These are phyloP conservation scores for Xerocomus nothofagi DNA, from an alignment of 1,284 basidiomycete species.

Conservation along the genomic window DNA sequence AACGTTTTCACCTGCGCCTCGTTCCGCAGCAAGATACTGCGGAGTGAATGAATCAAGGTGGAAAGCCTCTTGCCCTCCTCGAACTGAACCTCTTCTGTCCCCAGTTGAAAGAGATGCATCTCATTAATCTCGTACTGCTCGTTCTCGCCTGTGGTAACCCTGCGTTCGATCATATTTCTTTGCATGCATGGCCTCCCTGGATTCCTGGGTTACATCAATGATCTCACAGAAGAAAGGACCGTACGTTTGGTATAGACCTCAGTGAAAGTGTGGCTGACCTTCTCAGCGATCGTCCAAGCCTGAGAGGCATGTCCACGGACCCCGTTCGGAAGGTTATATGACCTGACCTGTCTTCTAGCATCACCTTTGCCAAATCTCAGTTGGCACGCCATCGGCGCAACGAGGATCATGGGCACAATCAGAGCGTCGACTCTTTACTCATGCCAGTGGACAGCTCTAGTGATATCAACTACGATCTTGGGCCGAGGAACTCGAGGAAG, in stretches of 20 bases:
- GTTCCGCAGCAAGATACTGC: slow-evolving; percentile 19
- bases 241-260: slow-evolving; percentile 45
- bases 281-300: slow-evolving; percentile 42
- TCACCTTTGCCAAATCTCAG: slow-evolving; percentile 53
- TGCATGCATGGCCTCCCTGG: slow-evolving; percentile 18
- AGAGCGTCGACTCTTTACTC: background rate
- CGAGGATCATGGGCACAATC: background rate
- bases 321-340: background rate
- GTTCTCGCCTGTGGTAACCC: slow-evolving; percentile 11
- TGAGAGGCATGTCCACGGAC: slow-evolving; percentile 31
- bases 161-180: slow-evolving; percentile 23
- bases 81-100: background rate
- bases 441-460: background rate
- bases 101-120: slow-evolving; percentile 16
- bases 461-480: slow-evolving; percentile 17
- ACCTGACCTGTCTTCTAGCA: slow-evolving; percentile 29
- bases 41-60: slow-evolving; percentile 17
- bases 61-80: background rate
- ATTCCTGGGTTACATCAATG: slow-evolving; percentile 9
- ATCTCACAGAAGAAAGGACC: slow-evolving; percentile 30
- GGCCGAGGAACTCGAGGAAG: slow-evolving; percentile 27
- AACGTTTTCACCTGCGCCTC: too few species aligned
- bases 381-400: slow-evolving; percentile 36
- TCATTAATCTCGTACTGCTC: slow-evolving; percentile 15
- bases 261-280: slow-evolving; percentile 43